Evolutionary conservation across 768 basidiomycete genomes (phyloP), one percentile per base, ranked within the genome.

Genomic region (Lentinula sp.): DNA sequence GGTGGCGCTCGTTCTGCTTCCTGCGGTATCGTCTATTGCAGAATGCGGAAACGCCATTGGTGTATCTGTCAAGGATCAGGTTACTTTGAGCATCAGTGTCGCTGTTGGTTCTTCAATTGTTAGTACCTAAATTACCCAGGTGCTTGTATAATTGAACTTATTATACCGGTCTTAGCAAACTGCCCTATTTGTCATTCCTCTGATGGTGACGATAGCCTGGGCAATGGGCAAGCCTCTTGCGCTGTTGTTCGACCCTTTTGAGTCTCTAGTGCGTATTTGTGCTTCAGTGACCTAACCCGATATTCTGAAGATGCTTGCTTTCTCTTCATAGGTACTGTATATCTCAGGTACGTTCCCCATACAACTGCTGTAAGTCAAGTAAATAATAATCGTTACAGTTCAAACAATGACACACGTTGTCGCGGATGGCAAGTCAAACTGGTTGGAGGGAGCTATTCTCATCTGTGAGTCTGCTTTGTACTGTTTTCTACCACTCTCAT

Each of bases 1-100:
- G 87, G 81, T 95, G 61, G 94, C 87, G 15, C 75, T 98, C 39
- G 93, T 98, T 66, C 70, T 98, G 13, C 81, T 98, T 9, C 95
- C 95, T 3, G 86, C 88, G 16, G 88, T 95, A 43, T 88, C 85
- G 37, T 88, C 88, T 13, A 78, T 93, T 37, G 88, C 91, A 68
- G 95, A 97, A 74, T 93, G 92, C 65, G 84, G 94, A 59, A 95
- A 91, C 6, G 93, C 93, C 10, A 82, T 97, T 63, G 92, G 87
- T 41, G 91, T 92, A n/a, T 93, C 94, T 0, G 88, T 91, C 54
- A 87, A 88, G 72, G 85, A 87, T 67, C 90, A 92, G 69, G 78
- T 95, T 45, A 86, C 89, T 57, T 80, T 95, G 16, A 91, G 90
- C 61, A 82, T 95, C 61, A 89, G 90, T 49, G 90, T 95, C 18